phyloP scores from a whole-genome alignment of 345 rosid genomes.

The Laguncularia racemosa region DNA sequence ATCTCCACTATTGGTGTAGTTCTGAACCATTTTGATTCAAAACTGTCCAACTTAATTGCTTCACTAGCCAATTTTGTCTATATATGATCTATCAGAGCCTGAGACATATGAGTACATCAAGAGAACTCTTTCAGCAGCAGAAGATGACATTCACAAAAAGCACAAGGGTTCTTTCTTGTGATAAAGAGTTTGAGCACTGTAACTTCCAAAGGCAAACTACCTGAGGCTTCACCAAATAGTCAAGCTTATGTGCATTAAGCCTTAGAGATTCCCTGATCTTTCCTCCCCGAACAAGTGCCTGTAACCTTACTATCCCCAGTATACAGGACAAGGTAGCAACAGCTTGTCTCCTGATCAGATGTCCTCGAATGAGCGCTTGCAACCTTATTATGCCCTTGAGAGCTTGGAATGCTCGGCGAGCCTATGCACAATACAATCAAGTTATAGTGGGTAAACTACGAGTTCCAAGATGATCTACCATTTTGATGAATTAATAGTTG shows the following conservation, averaged over 20 bases:
- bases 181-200: neutral
- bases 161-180: no score
- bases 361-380: constrained; percentile 95
- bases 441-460: no score
- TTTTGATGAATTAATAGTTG: no score
- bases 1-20: no score
- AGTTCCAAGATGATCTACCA: no score
- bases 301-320: constrained; percentile 82
- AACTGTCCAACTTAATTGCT: no score
- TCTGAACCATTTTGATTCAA: no score
- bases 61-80: no score
- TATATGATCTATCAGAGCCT: no score
- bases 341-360: constrained; percentile 91
- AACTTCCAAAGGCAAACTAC: constrained; percentile 24
- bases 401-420: constrained; percentile 87
- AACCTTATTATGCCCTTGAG: constrained; percentile 97
- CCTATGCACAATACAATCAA: constrained; percentile 28
- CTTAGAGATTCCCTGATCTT: constrained; percentile 56
- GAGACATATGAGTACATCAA: no score
- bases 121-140: no score
- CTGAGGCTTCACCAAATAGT: constrained; percentile 27
- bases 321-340: constrained; percentile 63
- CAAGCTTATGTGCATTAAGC: constrained; percentile 30
- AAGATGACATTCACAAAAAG: no score
- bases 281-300: constrained; percentile 67